A percentile compares a stretch with the other conserved stretches of the same genome.
phyloP scores from a whole-genome alignment of 495 filamentous ascomycete species.

The Penicillium alfredii region DNA sequence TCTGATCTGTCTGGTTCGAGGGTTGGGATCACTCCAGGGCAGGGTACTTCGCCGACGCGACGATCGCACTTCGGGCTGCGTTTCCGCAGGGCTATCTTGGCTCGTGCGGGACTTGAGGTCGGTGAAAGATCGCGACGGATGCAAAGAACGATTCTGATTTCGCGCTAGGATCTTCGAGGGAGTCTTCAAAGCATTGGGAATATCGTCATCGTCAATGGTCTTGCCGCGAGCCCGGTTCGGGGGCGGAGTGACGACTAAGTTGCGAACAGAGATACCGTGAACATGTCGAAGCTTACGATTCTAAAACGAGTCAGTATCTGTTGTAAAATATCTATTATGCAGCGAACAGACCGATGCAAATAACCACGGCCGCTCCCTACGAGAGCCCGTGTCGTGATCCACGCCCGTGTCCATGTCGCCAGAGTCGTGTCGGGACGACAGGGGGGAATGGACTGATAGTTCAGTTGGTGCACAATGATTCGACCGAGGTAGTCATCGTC shows the following conservation, averaged over 20 bases:
- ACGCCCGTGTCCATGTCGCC: constrained; percentile 12
- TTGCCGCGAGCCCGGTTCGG: constrained; percentile 53
- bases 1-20: constrained; percentile 63
- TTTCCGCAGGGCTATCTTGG: constrained; percentile 18
- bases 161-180: constrained; percentile 63
- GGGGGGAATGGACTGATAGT: neutral
- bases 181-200: constrained; percentile 60
- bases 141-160: constrained; percentile 48
- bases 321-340: constrained; percentile 1
- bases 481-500: constrained; percentile 1
- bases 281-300: constrained; percentile 88
- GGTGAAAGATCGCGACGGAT: constrained; percentile 69
- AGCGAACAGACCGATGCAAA: constrained; percentile 18
- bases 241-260: constrained; percentile 57
- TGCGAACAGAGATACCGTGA: constrained; percentile 79
- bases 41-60: constrained; percentile 61
- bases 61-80: constrained; percentile 24
- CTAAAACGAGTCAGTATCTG: constrained; percentile 37
- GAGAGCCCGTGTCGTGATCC: constrained; percentile 17
- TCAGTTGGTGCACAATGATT: constrained; percentile 2
- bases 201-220: constrained; percentile 80
- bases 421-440: constrained; percentile 5
- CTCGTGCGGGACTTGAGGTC: constrained; percentile 48
- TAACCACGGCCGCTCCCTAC: constrained; percentile 21
- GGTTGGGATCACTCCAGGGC: constrained; percentile 61